phyloP scores from a whole-genome alignment of 139 green algal species.

The Yamagishiella unicocca region DNA sequence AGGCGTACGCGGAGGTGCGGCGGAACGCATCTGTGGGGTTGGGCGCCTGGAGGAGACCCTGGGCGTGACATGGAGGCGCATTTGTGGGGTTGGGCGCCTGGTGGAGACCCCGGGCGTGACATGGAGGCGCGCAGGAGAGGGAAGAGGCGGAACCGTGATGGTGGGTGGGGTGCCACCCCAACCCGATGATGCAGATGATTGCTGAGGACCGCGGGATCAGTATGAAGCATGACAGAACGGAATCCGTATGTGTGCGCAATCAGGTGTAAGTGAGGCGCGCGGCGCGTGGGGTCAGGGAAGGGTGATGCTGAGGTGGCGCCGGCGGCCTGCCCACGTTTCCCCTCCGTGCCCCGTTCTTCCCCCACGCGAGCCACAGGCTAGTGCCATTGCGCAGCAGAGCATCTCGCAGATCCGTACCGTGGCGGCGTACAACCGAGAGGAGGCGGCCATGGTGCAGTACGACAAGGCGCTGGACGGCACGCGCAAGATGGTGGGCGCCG shows the following conservation, averaged over 20 bases:
- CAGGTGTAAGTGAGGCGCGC: too few relatives aligned
- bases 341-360: too few relatives aligned
- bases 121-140: not conserved
- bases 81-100: not conserved
- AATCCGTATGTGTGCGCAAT: too few relatives aligned
- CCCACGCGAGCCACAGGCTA: slow-evolving; percentile 69
- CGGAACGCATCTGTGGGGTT: not conserved
- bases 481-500: slow-evolving; percentile 44
- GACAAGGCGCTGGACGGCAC: slow-evolving; percentile 62
- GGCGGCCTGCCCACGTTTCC: too few relatives aligned
- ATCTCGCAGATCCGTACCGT: slow-evolving; percentile 83
- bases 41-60: not conserved
- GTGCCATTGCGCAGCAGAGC: slow-evolving; percentile 74
- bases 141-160: not conserved
- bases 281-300: too few relatives aligned
- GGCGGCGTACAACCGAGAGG: slow-evolving; percentile 73
- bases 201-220: too few relatives aligned
- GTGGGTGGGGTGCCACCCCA: too few relatives aligned
- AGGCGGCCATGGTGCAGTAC: slow-evolving; percentile 67
- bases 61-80: not conserved
- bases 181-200: too few relatives aligned
- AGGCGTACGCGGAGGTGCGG: slow-evolving; percentile 56
- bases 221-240: too few relatives aligned
- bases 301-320: too few relatives aligned
- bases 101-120: not conserved